Evolutionary conservation across 2,329 filamentous ascomycete species (phyloP).

Genomic region (Sclerotinia subarctica): DNA sequence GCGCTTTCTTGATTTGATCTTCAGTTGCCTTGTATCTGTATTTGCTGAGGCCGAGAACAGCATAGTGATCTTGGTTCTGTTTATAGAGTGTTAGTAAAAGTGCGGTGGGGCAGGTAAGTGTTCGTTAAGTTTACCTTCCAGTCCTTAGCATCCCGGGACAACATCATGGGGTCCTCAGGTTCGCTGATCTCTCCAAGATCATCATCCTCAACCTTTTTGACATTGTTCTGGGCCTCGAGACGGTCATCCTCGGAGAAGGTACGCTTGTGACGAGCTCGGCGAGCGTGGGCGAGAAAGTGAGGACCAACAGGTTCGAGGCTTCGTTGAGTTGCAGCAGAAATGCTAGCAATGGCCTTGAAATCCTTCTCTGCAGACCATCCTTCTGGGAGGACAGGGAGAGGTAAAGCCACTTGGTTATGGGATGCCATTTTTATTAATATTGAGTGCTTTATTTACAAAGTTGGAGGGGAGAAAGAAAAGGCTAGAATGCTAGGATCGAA

Average conservation of each 20-base stretch:
- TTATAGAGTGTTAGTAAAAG: conserved; percentile 24
- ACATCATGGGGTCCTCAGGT: conserved; percentile 86
- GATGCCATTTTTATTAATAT: conserved; percentile 29
- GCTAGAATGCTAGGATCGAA: conserved; percentile 12
- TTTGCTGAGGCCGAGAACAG: conserved; percentile 87
- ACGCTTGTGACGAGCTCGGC: conserved; percentile 91
- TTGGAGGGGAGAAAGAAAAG: conserved; percentile 19
- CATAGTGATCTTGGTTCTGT: conserved; percentile 94
- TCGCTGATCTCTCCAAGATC: conserved; percentile 91
- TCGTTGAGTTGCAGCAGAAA: conserved; percentile 76
- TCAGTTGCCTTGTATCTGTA: conserved; percentile 91
- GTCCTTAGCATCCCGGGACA: conserved; percentile 93
- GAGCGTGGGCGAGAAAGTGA: conserved; percentile 96
- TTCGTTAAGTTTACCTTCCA: conserved; percentile 73
- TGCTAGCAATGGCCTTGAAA: conserved; percentile 77
- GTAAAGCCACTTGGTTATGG: conserved; percentile 48
- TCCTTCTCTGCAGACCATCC: conserved; percentile 88
- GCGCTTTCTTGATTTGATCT: conserved; percentile 97
- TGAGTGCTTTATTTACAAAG: background rate
- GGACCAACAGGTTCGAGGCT: conserved; percentile 95
- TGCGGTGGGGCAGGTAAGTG: background rate
- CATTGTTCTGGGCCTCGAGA: conserved; percentile 90
- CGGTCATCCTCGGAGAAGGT: conserved; percentile 99
- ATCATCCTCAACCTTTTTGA: conserved; percentile 92
- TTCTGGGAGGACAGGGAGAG: conserved; percentile 71